phyloP scores from a whole-genome alignment of 2,329 filamentous ascomycete genomes.

The Trichoderma simmonsii region DNA sequence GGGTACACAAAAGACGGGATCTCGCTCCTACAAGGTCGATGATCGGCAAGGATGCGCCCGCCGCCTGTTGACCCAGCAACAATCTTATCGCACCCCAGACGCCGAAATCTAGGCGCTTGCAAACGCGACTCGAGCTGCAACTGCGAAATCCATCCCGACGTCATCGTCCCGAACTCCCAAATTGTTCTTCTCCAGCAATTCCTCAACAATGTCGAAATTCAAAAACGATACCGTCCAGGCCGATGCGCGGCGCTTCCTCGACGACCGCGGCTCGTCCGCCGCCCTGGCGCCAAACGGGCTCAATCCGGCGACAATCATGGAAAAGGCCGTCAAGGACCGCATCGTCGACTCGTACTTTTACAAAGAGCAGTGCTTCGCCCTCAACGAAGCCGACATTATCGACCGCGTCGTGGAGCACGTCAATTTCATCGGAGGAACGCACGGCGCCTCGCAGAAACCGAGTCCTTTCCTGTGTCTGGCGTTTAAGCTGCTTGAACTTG shows the following conservation, averaged over 20 bases:
- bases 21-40: neutral
- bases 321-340: constrained; percentile 91
- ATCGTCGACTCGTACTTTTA: constrained; percentile 96
- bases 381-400: constrained; percentile 80
- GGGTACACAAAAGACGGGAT: constrained; percentile 9
- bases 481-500: constrained; percentile 90
- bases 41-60: neutral
- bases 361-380: constrained; percentile 97
- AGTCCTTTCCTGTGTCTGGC: constrained; percentile 90
- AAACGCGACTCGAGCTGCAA: constrained; percentile 20
- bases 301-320: constrained; percentile 93
- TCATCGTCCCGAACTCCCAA: constrained; percentile 17
- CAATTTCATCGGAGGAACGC: constrained; percentile 81
- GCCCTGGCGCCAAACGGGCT: constrained; percentile 78
- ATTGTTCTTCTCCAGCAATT: neutral
- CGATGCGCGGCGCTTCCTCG: constrained; percentile 78
- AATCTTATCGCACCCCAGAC: constrained; percentile 37
- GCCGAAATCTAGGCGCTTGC: constrained; percentile 11
- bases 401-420: constrained; percentile 85
- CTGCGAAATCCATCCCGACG: neutral
- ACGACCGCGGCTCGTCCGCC: constrained; percentile 80
- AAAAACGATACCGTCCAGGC: constrained; percentile 62
- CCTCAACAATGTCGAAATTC: constrained; percentile 33
- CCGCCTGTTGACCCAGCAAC: constrained; percentile 42
- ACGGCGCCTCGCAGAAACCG: constrained; percentile 78